Conservation (phyloP, 805 yeast genomes). For the Scheffersomyces lignosus region DNA sequence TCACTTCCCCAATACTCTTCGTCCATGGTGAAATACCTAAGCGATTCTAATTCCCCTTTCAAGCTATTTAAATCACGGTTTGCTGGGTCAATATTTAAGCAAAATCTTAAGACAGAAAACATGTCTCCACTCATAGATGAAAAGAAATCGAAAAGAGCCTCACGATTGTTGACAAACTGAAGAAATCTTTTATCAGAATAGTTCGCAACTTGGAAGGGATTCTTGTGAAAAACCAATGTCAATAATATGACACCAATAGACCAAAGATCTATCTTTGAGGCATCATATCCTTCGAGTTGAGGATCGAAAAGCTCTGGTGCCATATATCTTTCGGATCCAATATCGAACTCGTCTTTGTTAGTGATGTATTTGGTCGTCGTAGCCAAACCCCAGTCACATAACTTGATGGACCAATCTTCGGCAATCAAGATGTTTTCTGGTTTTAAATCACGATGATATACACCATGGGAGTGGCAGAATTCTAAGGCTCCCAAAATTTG, state of each 20-base stretch:
- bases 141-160: slow-evolving; percentile 87
- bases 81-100: slow-evolving; percentile 81
- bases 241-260: slow-evolving; percentile 80
- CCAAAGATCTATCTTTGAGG: slow-evolving; percentile 86
- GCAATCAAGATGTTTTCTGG: slow-evolving; percentile 27
- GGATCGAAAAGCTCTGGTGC: slow-evolving; percentile 86
- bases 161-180: slow-evolving; percentile 84
- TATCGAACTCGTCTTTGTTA: slow-evolving; percentile 64
- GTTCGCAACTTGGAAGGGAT: slow-evolving; percentile 82
- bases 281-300: slow-evolving; percentile 61
- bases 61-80: slow-evolving; percentile 70
- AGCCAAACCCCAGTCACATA: slow-evolving; percentile 62
- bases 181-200: slow-evolving; percentile 78
- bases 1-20: slow-evolving; percentile 59
- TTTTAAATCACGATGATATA: slow-evolving; percentile 27
- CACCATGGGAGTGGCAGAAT: slow-evolving; percentile 47
- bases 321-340: slow-evolving; percentile 91
- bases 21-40: slow-evolving; percentile 77
- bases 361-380: slow-evolving; percentile 53
- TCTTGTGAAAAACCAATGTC: slow-evolving; percentile 83
- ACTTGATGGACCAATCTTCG: slow-evolving; percentile 54
- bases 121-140: slow-evolving; percentile 85
- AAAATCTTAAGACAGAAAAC: slow-evolving; percentile 76
- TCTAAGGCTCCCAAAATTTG: slow-evolving; percentile 53
- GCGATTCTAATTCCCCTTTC: slow-evolving; percentile 56